Percentiles rank a stretch among this genome's conserved stretches.
phyloP scores from a whole-genome alignment of 495 filamentous ascomycete genomes.

The Stereocaulon alpinum region DNA sequence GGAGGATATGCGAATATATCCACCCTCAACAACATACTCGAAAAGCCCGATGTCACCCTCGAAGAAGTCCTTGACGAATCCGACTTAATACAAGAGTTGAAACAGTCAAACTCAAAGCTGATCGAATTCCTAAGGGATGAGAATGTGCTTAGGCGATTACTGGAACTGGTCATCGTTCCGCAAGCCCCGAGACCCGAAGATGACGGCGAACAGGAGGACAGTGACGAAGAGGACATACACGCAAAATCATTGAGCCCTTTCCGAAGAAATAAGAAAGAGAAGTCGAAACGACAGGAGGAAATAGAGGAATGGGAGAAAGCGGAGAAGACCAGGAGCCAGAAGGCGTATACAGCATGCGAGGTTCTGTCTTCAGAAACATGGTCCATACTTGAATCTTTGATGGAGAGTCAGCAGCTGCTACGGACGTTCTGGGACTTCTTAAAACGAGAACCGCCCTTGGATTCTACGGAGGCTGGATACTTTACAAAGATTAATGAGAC shows the following conservation, averaged over 20 bases:
- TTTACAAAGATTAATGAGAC: constrained; percentile 99
- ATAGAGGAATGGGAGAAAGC: constrained; percentile 56
- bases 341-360: constrained; percentile 85
- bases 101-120: constrained; percentile 95
- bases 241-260: constrained; percentile 24
- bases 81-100: constrained; percentile 93
- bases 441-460: constrained; percentile 66
- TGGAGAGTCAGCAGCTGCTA: constrained; percentile 69
- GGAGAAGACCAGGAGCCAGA: constrained; percentile 82
- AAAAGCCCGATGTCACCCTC: constrained; percentile 85
- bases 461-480: constrained; percentile 88
- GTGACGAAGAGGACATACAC: constrained; percentile 33
- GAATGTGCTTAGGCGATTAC: constrained; percentile 71
- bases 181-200: constrained; percentile 53
- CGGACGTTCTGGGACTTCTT: constrained; percentile 87
- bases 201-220: constrained; percentile 48
- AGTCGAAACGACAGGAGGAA: constrained; percentile 33
- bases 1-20: constrained; percentile 97
- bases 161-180: constrained; percentile 84
- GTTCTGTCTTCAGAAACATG: constrained; percentile 92
- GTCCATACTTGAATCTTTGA: constrained; percentile 85
- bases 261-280: constrained; percentile 30
- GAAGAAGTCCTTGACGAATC: constrained; percentile 94
- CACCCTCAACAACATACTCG: constrained; percentile 89
- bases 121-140: constrained; percentile 91